Percentiles rank a stretch among this genome's conserved stretches.
phyloP scores from a whole-genome alignment of 2,329 filamentous ascomycete species.

The Exophiala phaeomuriformis region DNA sequence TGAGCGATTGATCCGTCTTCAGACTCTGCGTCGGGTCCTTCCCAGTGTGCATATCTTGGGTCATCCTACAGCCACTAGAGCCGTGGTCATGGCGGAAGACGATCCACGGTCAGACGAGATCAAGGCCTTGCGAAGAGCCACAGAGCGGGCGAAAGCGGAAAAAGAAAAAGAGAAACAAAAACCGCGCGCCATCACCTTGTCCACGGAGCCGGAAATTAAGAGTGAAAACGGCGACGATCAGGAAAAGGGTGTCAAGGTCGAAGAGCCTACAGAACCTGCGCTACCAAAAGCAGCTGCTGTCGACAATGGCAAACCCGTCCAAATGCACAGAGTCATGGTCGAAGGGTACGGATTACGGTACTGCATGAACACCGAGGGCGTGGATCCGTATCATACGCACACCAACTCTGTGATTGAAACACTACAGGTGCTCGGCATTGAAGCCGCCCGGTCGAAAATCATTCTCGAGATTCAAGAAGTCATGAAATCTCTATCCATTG shows the following conservation, averaged over 20 bases:
- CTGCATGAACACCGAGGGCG: slow-evolving; percentile 90
- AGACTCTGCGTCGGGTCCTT: slow-evolving; percentile 73
- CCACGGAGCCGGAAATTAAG: slow-evolving; percentile 16
- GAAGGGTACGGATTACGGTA: slow-evolving; percentile 86
- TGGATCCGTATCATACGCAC: slow-evolving; percentile 65
- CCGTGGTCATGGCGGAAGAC: slow-evolving; percentile 28
- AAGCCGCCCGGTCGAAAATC: slow-evolving; percentile 85
- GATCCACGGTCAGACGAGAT: slow-evolving; percentile 26
- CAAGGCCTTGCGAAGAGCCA: slow-evolving; percentile 13
- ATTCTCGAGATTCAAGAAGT: slow-evolving; percentile 79
- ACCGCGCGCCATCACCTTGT: neutral
- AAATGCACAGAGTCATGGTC: slow-evolving; percentile 68
- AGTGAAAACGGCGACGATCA: slow-evolving; percentile 1
- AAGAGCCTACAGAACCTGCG: slow-evolving; percentile 9
- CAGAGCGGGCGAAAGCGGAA: slow-evolving; percentile 4
- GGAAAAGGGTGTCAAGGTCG: slow-evolving; percentile 12
- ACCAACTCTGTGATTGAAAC: slow-evolving; percentile 91
- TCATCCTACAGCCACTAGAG: slow-evolving; percentile 71
- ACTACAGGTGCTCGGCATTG: slow-evolving; percentile 80
- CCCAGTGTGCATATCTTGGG: slow-evolving; percentile 82
- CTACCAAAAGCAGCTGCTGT: neutral
- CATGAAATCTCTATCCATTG: slow-evolving; percentile 92
- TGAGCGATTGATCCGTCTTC: slow-evolving; percentile 68
- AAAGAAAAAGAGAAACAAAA: neutral
- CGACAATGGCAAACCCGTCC: slow-evolving; percentile 57